phyloP scores from a whole-genome alignment of 768 basidiomycete genomes.

The Mycena alexandri region DNA sequence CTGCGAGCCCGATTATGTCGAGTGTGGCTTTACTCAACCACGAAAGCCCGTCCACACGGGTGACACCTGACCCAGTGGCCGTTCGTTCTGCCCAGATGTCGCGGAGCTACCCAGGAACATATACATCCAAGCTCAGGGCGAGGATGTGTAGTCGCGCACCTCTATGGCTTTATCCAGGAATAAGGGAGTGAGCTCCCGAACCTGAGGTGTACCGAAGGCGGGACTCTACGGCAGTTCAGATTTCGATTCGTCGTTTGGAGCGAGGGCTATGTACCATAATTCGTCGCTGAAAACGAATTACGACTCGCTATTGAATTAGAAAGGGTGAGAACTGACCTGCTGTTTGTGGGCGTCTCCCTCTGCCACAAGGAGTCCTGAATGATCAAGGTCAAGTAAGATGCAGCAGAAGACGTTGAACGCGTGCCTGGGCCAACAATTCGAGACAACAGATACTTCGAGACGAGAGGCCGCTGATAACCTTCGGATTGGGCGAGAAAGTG shows the following conservation, averaged over 20 bases:
- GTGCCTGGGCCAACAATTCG: conserved; percentile 59
- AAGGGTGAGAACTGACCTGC: conserved; percentile 47
- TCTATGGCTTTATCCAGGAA: no score
- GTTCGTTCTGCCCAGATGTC: conserved; percentile 59
- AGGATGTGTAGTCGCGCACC: no score
- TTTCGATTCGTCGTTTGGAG: neutral
- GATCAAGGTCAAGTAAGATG: neutral
- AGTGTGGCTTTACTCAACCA: conserved; percentile 79
- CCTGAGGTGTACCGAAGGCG: no score
- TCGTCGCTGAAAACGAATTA: no score
- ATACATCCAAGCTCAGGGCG: no score
- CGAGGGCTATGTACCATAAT: neutral
- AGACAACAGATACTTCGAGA: conserved; percentile 51
- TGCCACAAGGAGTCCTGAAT: conserved; percentile 62
- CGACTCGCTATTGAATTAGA: no score
- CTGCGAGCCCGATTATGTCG: conserved; percentile 82
- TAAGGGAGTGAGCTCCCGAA: no score
- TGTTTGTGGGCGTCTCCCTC: conserved; percentile 62
- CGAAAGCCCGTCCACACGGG: conserved; percentile 66
- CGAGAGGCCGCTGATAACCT: conserved; percentile 68
- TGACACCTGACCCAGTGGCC: conserved; percentile 36
- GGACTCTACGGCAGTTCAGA: neutral
- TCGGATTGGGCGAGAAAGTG: conserved; percentile 72
- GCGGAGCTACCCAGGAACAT: conserved; percentile 53
- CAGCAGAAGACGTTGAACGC: neutral